Percentiles rank a stretch among this genome's conserved stretches.
These are phyloP conservation scores for Globisporangium paroecandrum DNA, from an alignment of 352 stramenopile genomes.

Conservation along the genomic window DNA sequence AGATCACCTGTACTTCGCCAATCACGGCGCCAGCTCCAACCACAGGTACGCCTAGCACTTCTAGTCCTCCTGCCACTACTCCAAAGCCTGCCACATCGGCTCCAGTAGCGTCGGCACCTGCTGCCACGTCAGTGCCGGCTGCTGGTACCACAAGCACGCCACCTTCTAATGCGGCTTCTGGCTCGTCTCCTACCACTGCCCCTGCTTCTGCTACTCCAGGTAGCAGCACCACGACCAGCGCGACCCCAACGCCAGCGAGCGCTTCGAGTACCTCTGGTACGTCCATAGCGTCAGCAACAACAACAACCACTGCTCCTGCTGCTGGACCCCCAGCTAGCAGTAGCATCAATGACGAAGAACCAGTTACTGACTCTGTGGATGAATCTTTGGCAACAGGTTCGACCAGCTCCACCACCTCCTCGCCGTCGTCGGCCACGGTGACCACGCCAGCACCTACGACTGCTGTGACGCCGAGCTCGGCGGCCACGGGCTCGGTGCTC, in stretches of 20 bases:
- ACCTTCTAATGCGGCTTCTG: slow-evolving; percentile 3
- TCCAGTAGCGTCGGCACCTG: background rate
- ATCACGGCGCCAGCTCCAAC: slow-evolving; percentile 3
- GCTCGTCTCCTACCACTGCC: background rate
- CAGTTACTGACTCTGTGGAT: slow-evolving; percentile 7
- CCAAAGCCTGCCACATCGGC: slow-evolving; percentile 2
- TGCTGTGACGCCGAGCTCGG: background rate
- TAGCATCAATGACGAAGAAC: background rate
- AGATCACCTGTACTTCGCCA: slow-evolving; percentile 28
- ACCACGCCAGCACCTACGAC: background rate
- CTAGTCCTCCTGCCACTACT: background rate
- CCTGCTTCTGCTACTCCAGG: slow-evolving; percentile 2
- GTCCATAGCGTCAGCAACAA: background rate
- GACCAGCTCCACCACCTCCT: background rate
- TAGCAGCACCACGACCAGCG: slow-evolving; percentile 3
- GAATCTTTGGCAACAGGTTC: slow-evolving; percentile 3
- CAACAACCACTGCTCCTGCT: background rate
- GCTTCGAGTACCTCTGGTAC: slow-evolving; percentile 3
- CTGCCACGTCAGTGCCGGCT: background rate
- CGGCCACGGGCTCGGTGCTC: background rate
- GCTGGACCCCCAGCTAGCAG: background rate
- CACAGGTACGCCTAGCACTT: slow-evolving; percentile 5
- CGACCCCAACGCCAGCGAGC: slow-evolving; percentile 4
- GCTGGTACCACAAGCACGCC: background rate
- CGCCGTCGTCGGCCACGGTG: background rate